Percentiles rank a stretch among this genome's conserved stretches.
These are phyloP conservation scores for Cymbopogon citratus DNA, from an alignment of 176 grass and related monocot species.

Conservation along the genomic window DNA sequence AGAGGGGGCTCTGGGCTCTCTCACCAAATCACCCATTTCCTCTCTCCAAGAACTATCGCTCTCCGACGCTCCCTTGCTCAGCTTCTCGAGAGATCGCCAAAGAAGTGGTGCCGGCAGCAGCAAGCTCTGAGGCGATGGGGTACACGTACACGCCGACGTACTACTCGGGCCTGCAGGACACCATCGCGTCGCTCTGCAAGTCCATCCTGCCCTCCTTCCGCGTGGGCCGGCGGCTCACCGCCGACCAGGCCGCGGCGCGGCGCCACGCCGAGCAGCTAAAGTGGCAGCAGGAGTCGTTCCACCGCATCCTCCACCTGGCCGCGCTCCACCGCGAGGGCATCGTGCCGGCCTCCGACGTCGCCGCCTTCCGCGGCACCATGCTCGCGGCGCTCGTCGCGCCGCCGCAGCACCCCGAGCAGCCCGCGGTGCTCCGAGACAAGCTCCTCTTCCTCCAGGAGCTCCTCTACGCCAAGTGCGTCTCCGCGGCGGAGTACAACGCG, in stretches of 20 bases:
- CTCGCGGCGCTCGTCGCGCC: constrained; percentile 59
- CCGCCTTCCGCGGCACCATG: neutral
- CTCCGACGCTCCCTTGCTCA: neutral
- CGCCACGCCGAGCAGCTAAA: constrained; percentile 63
- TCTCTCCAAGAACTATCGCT: no score
- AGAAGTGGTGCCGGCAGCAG: neutral
- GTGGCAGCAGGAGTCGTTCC: constrained; percentile 96
- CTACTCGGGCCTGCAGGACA: constrained; percentile 94
- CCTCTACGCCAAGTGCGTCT: constrained; percentile 75
- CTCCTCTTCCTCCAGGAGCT: constrained; percentile 98
- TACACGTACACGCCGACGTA: constrained; percentile 82
- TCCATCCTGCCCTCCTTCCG: constrained; percentile 68
- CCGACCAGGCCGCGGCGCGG: constrained; percentile 59
- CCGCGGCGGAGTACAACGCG: constrained; percentile 68
- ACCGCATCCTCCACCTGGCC: constrained; percentile 85
- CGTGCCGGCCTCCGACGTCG: no score
- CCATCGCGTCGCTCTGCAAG: constrained; percentile 85
- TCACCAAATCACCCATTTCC: neutral
- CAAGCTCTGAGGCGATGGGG: constrained; percentile 31
- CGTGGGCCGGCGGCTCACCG: constrained; percentile 49
- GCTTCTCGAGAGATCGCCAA: constrained; percentile 5
- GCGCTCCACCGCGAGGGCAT: constrained; percentile 59
- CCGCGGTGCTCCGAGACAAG: constrained; percentile 70
- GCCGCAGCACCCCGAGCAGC: constrained; percentile 44
- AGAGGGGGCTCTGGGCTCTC: neutral